Evolutionary conservation across 2,329 filamentous ascomycete species (phyloP).

Genomic region (Microsporum ferrugineum): DNA sequence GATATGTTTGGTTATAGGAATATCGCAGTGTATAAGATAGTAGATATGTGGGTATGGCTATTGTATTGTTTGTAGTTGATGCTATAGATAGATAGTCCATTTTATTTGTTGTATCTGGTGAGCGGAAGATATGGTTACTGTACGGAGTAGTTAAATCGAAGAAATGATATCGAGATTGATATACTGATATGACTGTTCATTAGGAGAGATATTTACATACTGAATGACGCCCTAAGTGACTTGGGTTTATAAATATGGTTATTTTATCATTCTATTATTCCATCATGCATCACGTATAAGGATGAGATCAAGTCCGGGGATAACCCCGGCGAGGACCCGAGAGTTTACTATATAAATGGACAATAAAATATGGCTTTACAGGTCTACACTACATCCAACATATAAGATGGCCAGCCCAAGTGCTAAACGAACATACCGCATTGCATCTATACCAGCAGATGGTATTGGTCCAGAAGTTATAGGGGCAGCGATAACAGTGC

Average conservation of each 20-base stretch:
- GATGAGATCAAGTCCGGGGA: neutral
- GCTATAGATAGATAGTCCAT: too few species aligned
- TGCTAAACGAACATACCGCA: constrained; percentile 29
- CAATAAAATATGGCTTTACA: neutral
- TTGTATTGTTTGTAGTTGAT: too few species aligned
- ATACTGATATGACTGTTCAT: too few species aligned
- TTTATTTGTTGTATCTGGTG: too few species aligned
- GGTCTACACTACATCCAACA: neutral
- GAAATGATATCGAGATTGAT: too few species aligned
- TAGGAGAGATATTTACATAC: too few species aligned
- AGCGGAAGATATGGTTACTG: too few species aligned
- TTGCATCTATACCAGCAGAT: constrained; percentile 57
- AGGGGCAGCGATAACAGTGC: constrained; percentile 46
- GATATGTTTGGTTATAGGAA: neutral
- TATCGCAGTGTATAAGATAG: neutral
- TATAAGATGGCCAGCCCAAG: neutral
- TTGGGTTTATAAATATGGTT: too few species aligned
- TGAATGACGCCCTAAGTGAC: too few species aligned
- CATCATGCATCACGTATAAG: neutral
- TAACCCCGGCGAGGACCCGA: neutral
- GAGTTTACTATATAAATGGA: neutral
- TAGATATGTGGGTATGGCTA: neutral
- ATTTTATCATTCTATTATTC: too few species aligned
- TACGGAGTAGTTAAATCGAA: too few species aligned
- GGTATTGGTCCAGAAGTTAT: constrained; percentile 61